These are phyloP conservation scores for Ambrosia hybrid DNA, from an alignment of 140 eudicot species.

Conservation along the genomic window DNA sequence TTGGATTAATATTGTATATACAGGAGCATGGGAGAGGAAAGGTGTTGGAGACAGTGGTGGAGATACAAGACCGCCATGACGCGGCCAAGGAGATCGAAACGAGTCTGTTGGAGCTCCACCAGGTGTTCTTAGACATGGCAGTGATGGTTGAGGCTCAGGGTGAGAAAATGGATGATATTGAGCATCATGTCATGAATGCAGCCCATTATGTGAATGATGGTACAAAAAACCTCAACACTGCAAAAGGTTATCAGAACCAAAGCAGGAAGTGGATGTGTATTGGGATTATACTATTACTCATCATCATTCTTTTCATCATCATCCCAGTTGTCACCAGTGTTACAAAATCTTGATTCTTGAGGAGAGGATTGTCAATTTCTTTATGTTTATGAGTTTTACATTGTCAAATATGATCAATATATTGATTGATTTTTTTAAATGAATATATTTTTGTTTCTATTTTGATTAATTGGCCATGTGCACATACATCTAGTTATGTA, in stretches of 20 bases:
- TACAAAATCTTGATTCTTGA: conserved; percentile 40
- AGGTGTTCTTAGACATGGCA: conserved; percentile 92
- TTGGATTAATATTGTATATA: neutral
- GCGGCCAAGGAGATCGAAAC: conserved; percentile 93
- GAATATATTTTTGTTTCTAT: too few species aligned
- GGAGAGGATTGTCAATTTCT: too few species aligned
- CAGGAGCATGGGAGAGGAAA: conserved; percentile 92
- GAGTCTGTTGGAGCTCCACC: conserved; percentile 87
- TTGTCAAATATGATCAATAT: too few species aligned
- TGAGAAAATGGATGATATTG: conserved; percentile 92
- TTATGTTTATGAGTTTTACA: too few species aligned
- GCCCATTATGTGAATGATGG: conserved; percentile 78
- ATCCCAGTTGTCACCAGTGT: conserved; percentile 73
- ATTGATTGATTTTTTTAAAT: too few species aligned
- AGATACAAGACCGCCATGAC: conserved; percentile 92
- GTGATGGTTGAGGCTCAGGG: conserved; percentile 95
- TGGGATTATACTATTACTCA: conserved; percentile 64
- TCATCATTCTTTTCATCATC: conserved; percentile 58
- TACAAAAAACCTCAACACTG: conserved; percentile 66
- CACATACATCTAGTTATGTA: too few species aligned
- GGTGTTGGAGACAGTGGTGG: conserved; percentile 93
- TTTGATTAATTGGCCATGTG: too few species aligned
- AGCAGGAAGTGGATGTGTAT: conserved; percentile 83
- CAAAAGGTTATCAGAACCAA: conserved; percentile 69
- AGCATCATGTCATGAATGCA: conserved; percentile 88